Conservation (phyloP, 345 rosid species). For the Pistacia vera region DNA sequence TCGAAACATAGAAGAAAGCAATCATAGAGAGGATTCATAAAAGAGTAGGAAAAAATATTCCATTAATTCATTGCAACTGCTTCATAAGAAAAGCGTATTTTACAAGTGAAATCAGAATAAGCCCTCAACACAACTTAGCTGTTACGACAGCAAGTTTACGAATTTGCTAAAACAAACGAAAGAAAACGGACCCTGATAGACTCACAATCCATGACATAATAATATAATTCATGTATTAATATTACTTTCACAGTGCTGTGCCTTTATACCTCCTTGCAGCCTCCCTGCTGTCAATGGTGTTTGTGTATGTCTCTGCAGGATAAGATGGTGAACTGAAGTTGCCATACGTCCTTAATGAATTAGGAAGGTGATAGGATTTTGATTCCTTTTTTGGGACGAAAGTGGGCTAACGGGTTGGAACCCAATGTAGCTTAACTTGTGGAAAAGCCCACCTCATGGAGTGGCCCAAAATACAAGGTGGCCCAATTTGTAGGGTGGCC, state of each 20-base stretch:
- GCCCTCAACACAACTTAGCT: conserved; percentile 2
- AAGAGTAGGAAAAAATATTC: not conserved
- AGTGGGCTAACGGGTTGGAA: too few species aligned
- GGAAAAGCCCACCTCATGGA: too few species aligned
- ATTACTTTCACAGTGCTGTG: conserved; percentile 16
- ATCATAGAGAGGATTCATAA: not conserved
- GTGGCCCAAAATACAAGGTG: too few species aligned
- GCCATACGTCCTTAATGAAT: conserved; percentile 22
- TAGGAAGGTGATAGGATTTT: too few species aligned
- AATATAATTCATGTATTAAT: not conserved
- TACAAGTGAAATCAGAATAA: conserved; percentile 5
- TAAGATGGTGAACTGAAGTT: conserved; percentile 13
- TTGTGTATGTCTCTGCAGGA: conserved; percentile 11
- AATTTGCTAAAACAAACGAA: too few species aligned
- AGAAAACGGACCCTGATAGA: not conserved
- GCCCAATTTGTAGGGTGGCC: too few species aligned
- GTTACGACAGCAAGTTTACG: not conserved
- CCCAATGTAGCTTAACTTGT: too few species aligned
- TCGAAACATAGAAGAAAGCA: not conserved
- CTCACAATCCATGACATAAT: not conserved
- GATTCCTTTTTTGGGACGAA: too few species aligned
- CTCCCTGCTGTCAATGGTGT: conserved; percentile 35
- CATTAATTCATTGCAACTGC: not conserved
- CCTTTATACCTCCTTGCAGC: conserved; percentile 42
- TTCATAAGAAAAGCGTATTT: conserved; percentile 18